Percentiles rank a stretch among this genome's conserved stretches.
Conservation (phyloP, 768 basidiomycete species). For the Chalciporus piperatus region DNA sequence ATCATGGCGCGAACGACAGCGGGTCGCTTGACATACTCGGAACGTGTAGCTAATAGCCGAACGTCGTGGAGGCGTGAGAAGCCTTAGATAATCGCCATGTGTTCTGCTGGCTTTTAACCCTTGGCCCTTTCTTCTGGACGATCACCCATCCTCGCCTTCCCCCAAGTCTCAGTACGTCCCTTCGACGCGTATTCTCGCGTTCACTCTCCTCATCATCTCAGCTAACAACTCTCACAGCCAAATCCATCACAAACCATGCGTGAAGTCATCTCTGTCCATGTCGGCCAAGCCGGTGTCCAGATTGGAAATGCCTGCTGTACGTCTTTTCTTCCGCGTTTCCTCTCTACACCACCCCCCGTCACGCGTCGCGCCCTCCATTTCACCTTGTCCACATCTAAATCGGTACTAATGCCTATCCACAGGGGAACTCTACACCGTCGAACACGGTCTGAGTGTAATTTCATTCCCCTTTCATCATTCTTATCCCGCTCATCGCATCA, state of each 20-base stretch:
- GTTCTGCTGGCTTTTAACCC: constrained; percentile 40
- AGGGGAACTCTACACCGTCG: constrained; percentile 99
- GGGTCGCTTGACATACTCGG: no score
- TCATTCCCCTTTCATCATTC: constrained; percentile 1
- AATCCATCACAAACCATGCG: constrained; percentile 53
- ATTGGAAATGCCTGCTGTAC: constrained; percentile 98
- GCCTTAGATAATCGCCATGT: constrained; percentile 34
- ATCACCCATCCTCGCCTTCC: constrained; percentile 28
- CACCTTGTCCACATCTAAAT: neutral
- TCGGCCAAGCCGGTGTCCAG: constrained; percentile 98
- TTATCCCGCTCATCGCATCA: constrained; percentile 17
- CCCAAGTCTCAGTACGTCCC: constrained; percentile 30
- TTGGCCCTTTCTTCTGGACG: constrained; percentile 32
- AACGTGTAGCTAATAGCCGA: no score
- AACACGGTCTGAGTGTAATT: constrained; percentile 91
- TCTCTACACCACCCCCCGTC: neutral
- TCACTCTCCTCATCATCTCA: constrained; percentile 1
- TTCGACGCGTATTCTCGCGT: constrained; percentile 31
- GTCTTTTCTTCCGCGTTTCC: constrained; percentile 34
- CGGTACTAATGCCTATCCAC: constrained; percentile 25
- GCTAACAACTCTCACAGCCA: constrained; percentile 5
- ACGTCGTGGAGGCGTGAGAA: constrained; percentile 23
- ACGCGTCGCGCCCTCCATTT: constrained; percentile 13
- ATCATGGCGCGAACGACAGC: no score
- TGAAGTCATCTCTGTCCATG: constrained; percentile 98